A percentile compares a stretch with the other conserved stretches of the same genome.
Conservation (phyloP, 225 moss, liverwort and hornwort genomes). For the Polytrichum commune region DNA sequence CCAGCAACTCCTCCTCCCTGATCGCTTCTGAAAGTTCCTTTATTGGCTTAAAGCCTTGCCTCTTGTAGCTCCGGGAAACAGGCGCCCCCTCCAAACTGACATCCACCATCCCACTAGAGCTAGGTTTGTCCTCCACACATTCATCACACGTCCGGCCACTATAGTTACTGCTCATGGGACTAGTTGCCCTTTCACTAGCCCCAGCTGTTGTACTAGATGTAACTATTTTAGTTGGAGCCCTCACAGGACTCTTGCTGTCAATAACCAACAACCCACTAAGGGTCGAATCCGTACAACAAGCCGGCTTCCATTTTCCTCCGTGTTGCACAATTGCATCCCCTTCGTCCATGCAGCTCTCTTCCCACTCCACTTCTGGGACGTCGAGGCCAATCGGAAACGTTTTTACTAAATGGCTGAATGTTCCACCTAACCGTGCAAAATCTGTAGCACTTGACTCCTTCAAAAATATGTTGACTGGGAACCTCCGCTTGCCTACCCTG, state of each 20-base stretch:
- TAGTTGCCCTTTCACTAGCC: constrained; percentile 77
- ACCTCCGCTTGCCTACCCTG: constrained; percentile 80
- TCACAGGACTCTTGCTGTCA: constrained; percentile 70
- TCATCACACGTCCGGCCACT: constrained; percentile 68
- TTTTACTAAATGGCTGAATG: constrained; percentile 91
- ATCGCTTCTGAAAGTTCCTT: constrained; percentile 97
- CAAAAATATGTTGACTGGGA: constrained; percentile 75
- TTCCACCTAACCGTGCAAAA: constrained; percentile 92
- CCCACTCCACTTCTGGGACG: constrained; percentile 82
- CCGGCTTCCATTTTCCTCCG: constrained; percentile 79
- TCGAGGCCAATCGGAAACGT: constrained; percentile 52
- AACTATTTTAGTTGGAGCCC: constrained; percentile 49
- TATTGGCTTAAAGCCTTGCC: constrained; percentile 81
- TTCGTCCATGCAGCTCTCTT: constrained; percentile 93
- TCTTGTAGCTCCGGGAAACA: constrained; percentile 52
- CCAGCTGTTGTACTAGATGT: constrained; percentile 36
- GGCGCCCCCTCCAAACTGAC: constrained; percentile 58
- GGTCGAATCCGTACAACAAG: constrained; percentile 80
- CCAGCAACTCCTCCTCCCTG: constrained; percentile 92
- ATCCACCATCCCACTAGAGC: constrained; percentile 87
- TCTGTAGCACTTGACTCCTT: constrained; percentile 79
- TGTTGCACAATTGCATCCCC: constrained; percentile 71
- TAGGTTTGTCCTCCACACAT: constrained; percentile 85
- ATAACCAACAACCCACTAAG: constrained; percentile 30
- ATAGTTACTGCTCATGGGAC: constrained; percentile 67